Conservation (phyloP, 495 filamentous ascomycete species). For the Lasiosphaeria ovina region DNA sequence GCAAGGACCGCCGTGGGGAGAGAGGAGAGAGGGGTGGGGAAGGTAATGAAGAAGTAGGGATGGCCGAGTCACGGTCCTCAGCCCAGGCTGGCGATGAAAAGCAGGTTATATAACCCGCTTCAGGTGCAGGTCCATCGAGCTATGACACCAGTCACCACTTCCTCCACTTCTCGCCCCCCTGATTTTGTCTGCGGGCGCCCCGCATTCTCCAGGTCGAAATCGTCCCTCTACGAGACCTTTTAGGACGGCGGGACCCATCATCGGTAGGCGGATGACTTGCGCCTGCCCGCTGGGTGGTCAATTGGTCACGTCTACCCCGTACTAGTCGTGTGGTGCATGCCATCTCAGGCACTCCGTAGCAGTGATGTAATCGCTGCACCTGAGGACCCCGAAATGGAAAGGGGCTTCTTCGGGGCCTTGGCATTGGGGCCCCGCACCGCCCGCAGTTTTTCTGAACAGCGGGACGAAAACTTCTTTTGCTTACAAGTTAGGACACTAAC, state of each 20-base stretch:
- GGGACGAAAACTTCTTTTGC: too few species aligned
- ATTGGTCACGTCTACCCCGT: too few species aligned
- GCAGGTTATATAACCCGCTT: not conserved
- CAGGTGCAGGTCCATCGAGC: too few species aligned
- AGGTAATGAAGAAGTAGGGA: not conserved
- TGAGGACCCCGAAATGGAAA: not conserved
- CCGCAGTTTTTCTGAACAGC: not conserved
- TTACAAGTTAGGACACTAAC: too few species aligned
- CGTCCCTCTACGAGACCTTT: not conserved
- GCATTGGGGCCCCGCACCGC: not conserved
- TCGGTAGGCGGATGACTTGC: too few species aligned
- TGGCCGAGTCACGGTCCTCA: not conserved
- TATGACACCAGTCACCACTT: too few species aligned
- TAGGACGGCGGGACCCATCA: not conserved
- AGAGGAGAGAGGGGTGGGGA: not conserved
- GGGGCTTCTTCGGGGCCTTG: slow-evolving; percentile 2
- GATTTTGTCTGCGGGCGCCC: not conserved
- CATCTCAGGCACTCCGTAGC: not conserved
- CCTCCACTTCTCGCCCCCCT: too few species aligned
- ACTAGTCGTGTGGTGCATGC: too few species aligned
- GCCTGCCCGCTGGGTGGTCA: too few species aligned
- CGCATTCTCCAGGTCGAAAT: not conserved
- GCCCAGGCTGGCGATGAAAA: not conserved
- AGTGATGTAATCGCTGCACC: slow-evolving; percentile 2
- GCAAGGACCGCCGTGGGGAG: not conserved